Evolutionary conservation across 495 filamentous ascomycete genomes (phyloP), one percentile per base, ranked within the genome.

Genomic region (Daldinia childiae): DNA sequence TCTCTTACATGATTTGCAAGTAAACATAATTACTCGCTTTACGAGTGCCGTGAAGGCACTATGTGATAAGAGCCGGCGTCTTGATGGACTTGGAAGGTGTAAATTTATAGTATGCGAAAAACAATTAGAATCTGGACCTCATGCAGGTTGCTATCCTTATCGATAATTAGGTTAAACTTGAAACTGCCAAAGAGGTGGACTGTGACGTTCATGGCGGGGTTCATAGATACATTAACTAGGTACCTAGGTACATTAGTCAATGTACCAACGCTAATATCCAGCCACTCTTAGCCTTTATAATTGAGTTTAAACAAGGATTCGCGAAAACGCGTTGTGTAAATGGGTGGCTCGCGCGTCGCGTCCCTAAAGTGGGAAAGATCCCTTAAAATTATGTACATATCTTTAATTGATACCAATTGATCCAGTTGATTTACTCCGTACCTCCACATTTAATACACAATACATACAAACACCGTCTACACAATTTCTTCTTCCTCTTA

Each of bases 1-100:
- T 36, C 77, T 74, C 36, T 77, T 63, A 39, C 82, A 84, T 29
- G 77, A 70, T 39, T 77, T 74, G 56, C 82, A 82, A 58, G 77
- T 74, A 55, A 80, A 82, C 82, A 84, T 85, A 68, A 32, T 70
- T 48, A 50, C 54, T 69, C 26, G 21, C 48, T 45, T 51, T 55
- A 24, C 26, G 38, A 38, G 58, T 24, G 30, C 43, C 41, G 14
- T 17, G 0, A 21, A 14, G 11, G 17, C 38, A 57, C 43, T 48
- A 21, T 62, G 27, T 50, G 36, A 38, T 11, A 19, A 32, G 27
- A 17, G 29, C 4, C 27, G 9, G 4, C 8, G 24, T 32, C 19
- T 55, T 56, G 43, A 51, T 51, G 8, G 14, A 29, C 24, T 54
- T 30, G 11, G 11, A 29, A 54, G 5, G 17, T 54, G 5, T 5